A percentile compares a stretch with the other conserved stretches of the same genome.
Evolutionary conservation across 345 rosid genomes (phyloP).

Genomic region (Pistacia integerrima): DNA sequence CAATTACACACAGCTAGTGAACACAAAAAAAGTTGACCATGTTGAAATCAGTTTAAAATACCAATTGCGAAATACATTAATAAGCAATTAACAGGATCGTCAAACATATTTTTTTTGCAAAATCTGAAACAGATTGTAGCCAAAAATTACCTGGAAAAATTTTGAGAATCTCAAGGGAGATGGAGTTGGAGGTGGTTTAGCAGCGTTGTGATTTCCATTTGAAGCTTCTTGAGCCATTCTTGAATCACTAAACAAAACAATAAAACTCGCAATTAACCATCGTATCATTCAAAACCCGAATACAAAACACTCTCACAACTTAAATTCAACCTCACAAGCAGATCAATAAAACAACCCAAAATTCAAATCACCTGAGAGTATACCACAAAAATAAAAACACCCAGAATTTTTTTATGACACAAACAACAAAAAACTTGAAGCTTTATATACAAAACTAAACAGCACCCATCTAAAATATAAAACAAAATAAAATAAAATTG

Average conservation of each 20-base stretch:
- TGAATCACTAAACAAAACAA: slow-evolving; percentile 20
- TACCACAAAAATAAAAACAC: not conserved
- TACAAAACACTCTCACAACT: not conserved
- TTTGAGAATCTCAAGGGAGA: slow-evolving; percentile 77
- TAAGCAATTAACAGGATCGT: not conserved
- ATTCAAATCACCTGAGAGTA: slow-evolving; percentile 3
- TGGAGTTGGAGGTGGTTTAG: slow-evolving; percentile 66
- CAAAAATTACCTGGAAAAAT: slow-evolving; percentile 58
- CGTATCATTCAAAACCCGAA: slow-evolving; percentile 17
- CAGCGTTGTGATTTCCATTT: slow-evolving; percentile 48
- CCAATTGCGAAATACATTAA: not conserved
- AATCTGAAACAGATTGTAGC: not conserved
- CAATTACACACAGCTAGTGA: not conserved
- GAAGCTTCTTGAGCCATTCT: slow-evolving; percentile 46
- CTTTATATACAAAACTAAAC: slow-evolving; percentile 32
- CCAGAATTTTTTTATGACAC: slow-evolving; percentile 5
- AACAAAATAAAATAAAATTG: not conserved
- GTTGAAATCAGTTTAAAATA: not conserved
- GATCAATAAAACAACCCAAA: not conserved
- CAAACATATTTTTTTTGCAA: not conserved
- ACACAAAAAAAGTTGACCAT: not conserved
- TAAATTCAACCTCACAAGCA: slow-evolving; percentile 7
- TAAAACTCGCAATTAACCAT: slow-evolving; percentile 12
- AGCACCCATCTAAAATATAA: not conserved
- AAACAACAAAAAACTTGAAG: slow-evolving; percentile 10